Percentiles rank a stretch among this genome's conserved stretches.
These are phyloP conservation scores for Acer negundo DNA, from an alignment of 345 rosid genomes.

Conservation along the genomic window DNA sequence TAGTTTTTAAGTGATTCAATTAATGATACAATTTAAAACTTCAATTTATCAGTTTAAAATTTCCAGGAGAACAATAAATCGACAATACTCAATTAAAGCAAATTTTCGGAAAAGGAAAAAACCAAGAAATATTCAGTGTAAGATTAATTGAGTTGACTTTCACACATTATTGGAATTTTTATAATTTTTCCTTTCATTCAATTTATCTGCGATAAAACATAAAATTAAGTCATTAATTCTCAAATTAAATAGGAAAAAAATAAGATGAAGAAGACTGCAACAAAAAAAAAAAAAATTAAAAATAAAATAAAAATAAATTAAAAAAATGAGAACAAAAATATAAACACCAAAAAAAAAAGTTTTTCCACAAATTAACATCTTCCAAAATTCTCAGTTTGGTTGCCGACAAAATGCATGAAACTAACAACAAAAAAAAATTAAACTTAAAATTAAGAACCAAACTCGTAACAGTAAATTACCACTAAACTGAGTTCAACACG, in stretches of 20 bases:
- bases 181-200: not conserved
- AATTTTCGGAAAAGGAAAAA: not conserved
- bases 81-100: not conserved
- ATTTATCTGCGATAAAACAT: not conserved
- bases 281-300: not conserved
- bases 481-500: not conserved
- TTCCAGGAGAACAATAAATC: not conserved
- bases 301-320: too few relatives aligned
- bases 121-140: not conserved
- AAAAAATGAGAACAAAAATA: not conserved
- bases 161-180: not conserved
- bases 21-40: not conserved
- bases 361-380: not conserved
- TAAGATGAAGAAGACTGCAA: not conserved
- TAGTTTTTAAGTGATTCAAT: not conserved
- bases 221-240: not conserved
- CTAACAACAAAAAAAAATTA: not conserved
- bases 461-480: not conserved
- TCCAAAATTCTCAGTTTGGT: not conserved
- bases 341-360: not conserved
- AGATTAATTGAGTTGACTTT: constrained; percentile 16
- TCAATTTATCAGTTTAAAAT: not conserved
- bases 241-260: not conserved
- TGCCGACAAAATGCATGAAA: constrained; percentile 7
- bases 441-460: not conserved